phyloP scores from a whole-genome alignment of 2,329 filamentous ascomycete genomes.

The Exserohilum turcica region DNA sequence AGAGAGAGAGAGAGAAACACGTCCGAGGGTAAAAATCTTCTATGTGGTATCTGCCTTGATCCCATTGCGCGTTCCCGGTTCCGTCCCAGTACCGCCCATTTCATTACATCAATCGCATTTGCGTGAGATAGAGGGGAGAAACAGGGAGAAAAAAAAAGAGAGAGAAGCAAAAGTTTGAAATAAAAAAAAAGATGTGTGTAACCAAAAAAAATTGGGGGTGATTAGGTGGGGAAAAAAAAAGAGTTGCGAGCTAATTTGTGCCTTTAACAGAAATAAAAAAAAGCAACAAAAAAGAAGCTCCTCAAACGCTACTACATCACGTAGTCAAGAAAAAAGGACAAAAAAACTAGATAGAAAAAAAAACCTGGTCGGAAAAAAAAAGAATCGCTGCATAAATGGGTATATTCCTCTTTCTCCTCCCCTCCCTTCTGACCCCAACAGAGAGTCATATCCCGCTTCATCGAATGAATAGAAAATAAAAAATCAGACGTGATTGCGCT shows the following conservation, averaged over 20 bases:
- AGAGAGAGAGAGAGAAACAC: neutral
- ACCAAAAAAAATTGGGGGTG: too few species aligned
- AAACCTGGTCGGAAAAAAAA: constrained; percentile 11
- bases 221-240: constrained; percentile 17
- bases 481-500: neutral
- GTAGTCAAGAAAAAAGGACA: neutral
- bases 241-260: constrained; percentile 4
- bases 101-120: constrained; percentile 16
- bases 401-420: constrained; percentile 10
- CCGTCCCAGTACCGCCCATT: neutral
- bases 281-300: constrained; percentile 2
- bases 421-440: neutral
- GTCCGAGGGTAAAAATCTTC: constrained; percentile 5
- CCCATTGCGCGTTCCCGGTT: neutral
- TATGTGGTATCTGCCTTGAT: constrained; percentile 11
- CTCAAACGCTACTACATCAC: constrained; percentile 8
- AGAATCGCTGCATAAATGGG: constrained; percentile 20
- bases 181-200: too few species aligned
- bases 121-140: constrained; percentile 4
- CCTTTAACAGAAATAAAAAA: too few species aligned
- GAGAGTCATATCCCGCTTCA: neutral
- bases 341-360: neutral
- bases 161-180: neutral
- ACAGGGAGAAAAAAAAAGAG: neutral
- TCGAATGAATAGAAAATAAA: constrained; percentile 3